Evolutionary conservation across 768 basidiomycete genomes (phyloP), one percentile per base, ranked within the genome.

Genomic region (Pleurotus ostreatus): DNA sequence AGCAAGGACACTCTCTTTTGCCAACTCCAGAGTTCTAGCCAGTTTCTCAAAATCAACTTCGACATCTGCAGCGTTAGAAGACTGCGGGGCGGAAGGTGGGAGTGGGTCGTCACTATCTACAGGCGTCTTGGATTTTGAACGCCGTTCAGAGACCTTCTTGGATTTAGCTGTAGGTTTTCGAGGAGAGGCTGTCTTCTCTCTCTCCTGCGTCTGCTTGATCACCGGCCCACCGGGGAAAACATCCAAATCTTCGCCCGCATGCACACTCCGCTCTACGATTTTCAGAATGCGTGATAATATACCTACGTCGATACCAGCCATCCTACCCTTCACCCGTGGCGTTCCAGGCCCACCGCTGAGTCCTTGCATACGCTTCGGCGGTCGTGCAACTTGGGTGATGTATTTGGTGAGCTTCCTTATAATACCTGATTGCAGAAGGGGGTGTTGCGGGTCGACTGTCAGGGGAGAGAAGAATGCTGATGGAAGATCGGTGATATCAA

Each of bases 261-360:
- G 83, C 51, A 95, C 85, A 49, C 83, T 88, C 38, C 94, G 78
- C 62, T 92, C 91, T 2, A 98, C 72, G 13, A 92, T 73, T 69
- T 89, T 90, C 59, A 96, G 66, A 25, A 93, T 61, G 46, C 92
- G 76, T 1, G 79, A 78, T 30, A 97, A 70, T 4, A 78, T 68
- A 5, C 76, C 72, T 0, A 78, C 78, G 44, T 94, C 89, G 16
- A 93, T 78, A 38, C 90, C 85, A 1, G 79, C 79, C 63, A 94
- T 77, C 2, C 82, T 77, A 12, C 80, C 86, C 51, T 78, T 79
- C 4, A 70, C 58, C 23, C 76, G 76, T 1, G 80, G 81, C 0
- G 83, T 82, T 4, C 74, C 76, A 49, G 70, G 66, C 5, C 69
- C 59, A 8, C 74, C 72, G 5, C 70, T 69, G 6, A 73, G 63